These are phyloP conservation scores for Lanzia echinophila DNA, from an alignment of 2,329 filamentous ascomycete species.

Conservation along the genomic window DNA sequence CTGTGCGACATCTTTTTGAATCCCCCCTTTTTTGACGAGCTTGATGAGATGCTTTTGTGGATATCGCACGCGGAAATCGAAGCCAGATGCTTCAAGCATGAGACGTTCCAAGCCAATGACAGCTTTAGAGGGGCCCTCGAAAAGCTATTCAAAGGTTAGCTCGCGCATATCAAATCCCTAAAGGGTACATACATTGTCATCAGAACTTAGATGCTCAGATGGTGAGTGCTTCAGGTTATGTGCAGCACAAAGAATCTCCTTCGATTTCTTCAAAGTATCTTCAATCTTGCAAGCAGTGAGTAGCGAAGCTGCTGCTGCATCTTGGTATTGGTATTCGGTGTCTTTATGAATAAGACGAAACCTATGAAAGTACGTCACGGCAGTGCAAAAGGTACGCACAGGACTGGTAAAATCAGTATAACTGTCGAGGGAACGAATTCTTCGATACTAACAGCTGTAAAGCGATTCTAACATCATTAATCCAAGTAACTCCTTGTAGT, in stretches of 20 bases:
- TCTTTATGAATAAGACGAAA: constrained; percentile 84
- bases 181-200: constrained; percentile 62
- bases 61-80: constrained; percentile 87
- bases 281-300: constrained; percentile 97
- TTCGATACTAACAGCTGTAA: constrained; percentile 64
- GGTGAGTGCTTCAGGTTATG: constrained; percentile 67
- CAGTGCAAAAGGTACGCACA: constrained; percentile 85
- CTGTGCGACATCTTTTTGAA: constrained; percentile 50
- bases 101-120: constrained; percentile 87
- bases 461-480: constrained; percentile 73
- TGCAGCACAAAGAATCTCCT: constrained; percentile 83
- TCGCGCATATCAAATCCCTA: neutral
- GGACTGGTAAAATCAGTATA: constrained; percentile 47
- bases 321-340: constrained; percentile 76
- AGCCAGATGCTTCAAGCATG: constrained; percentile 86
- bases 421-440: neutral
- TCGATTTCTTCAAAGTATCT: constrained; percentile 94
- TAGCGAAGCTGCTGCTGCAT: constrained; percentile 80
- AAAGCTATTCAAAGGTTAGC: constrained; percentile 47
- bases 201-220: constrained; percentile 63
- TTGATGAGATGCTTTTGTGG: constrained; percentile 83
- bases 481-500: constrained; percentile 80
- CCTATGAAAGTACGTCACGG: constrained; percentile 87
- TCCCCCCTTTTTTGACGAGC: constrained; percentile 46
- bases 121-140: constrained; percentile 70